A percentile compares a stretch with the other conserved stretches of the same genome.
Evolutionary conservation across 1,284 basidiomycete genomes (phyloP).

Genomic region (Microbotryum lychnidis-dioicae): DNA sequence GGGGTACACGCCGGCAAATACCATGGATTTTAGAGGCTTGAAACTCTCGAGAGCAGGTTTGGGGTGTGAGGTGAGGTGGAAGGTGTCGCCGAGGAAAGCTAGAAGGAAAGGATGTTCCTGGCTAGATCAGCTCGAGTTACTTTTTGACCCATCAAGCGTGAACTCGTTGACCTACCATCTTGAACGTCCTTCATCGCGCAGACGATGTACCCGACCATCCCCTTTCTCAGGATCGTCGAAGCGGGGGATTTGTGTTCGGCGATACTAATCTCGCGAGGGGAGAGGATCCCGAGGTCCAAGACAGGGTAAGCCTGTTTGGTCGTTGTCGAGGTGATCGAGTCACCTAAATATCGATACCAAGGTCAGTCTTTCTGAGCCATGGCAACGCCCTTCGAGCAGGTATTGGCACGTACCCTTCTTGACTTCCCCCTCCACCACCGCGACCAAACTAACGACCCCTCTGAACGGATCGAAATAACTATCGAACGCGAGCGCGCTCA

Average conservation of each 20-base stretch:
- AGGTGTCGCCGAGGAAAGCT: slow-evolving; percentile 91
- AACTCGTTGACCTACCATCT: slow-evolving; percentile 58
- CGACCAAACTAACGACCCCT: slow-evolving; percentile 88
- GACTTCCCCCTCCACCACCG: slow-evolving; percentile 54
- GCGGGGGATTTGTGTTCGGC: slow-evolving; percentile 12
- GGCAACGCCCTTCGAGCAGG: neutral
- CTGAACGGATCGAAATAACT: slow-evolving; percentile 88
- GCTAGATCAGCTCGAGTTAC: neutral
- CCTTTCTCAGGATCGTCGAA: slow-evolving; percentile 20
- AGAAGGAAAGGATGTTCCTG: neutral
- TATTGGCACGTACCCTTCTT: slow-evolving; percentile 43
- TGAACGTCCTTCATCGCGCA: slow-evolving; percentile 98
- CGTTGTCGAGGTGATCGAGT: slow-evolving; percentile 77
- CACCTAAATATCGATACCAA: slow-evolving; percentile 49
- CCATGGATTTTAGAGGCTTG: slow-evolving; percentile 89
- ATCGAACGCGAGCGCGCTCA: slow-evolving; percentile 80
- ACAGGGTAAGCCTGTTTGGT: slow-evolving; percentile 89
- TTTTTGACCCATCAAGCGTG: neutral
- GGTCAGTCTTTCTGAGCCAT: neutral
- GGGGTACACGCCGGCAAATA: slow-evolving; percentile 93
- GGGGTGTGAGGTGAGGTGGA: slow-evolving; percentile 64
- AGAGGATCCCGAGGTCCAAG: slow-evolving; percentile 81
- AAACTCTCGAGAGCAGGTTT: slow-evolving; percentile 84
- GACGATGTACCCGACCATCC: slow-evolving; percentile 35
- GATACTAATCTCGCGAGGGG: slow-evolving; percentile 73